Percentiles rank a stretch among this genome's conserved stretches.
Evolutionary conservation across 768 basidiomycete species (phyloP).

Genomic region (Lactarius quietus): DNA sequence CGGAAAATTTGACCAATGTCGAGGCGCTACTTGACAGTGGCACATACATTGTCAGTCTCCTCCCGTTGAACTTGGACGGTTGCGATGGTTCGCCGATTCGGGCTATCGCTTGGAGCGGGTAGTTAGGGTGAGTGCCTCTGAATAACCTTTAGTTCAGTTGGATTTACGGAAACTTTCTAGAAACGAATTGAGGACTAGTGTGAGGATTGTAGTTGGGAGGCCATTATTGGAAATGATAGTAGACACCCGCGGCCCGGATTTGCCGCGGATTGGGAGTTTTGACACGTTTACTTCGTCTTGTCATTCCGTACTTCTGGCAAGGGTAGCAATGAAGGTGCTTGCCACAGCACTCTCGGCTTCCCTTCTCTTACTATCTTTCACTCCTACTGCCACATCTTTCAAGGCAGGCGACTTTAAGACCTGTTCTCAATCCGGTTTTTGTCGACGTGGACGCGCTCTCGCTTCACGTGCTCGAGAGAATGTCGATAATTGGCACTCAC

Average conservation of each 20-base stretch:
- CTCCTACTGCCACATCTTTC: slow-evolving; percentile 48
- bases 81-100: slow-evolving; percentile 71
- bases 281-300: not conserved
- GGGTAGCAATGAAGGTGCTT: slow-evolving; percentile 26
- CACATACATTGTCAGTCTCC: slow-evolving; percentile 47
- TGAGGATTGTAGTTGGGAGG: not conserved
- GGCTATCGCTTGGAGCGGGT: slow-evolving; percentile 52
- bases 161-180: slow-evolving; percentile 2
- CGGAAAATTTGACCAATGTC: slow-evolving; percentile 64
- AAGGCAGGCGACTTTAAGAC: slow-evolving; percentile 90
- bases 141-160: not conserved
- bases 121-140: not conserved
- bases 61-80: slow-evolving; percentile 55
- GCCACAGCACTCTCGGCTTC: slow-evolving; percentile 9
- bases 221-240: not conserved
- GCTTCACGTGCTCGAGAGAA: slow-evolving; percentile 64
- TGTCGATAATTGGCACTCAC: slow-evolving; percentile 68
- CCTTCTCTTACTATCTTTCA: slow-evolving; percentile 34
- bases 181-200: not conserved
- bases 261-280: not conserved
- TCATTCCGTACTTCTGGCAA: not conserved
- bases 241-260: not conserved
- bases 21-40: slow-evolving; percentile 36
- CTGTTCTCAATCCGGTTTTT: slow-evolving; percentile 93
- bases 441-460: slow-evolving; percentile 84